Percentiles rank a stretch among this genome's conserved stretches.
Conservation (phyloP, 495 filamentous ascomycete species). For the Achaetomiella virescens region DNA sequence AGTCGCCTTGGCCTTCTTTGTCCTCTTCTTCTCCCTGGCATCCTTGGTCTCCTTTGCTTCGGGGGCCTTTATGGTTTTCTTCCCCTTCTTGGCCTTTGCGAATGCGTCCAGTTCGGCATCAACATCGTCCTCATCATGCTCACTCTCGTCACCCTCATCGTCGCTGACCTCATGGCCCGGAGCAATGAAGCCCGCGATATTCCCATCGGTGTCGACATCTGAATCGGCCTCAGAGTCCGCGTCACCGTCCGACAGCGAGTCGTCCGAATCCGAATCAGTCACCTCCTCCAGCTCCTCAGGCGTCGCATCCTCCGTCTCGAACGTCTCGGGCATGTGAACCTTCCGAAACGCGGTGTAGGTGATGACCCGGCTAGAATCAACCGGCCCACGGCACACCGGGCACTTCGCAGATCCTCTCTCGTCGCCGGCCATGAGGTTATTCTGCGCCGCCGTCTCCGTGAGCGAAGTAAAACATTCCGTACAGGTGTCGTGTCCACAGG, state of each 20-base stretch:
- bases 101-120: slow-evolving; percentile 14
- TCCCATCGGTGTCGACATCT: slow-evolving; percentile 36
- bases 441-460: slow-evolving; percentile 47
- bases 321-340: slow-evolving; percentile 55
- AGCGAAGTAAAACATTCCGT: slow-evolving; percentile 71
- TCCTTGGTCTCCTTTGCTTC: slow-evolving; percentile 7
- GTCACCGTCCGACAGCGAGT: slow-evolving; percentile 15
- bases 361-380: slow-evolving; percentile 64
- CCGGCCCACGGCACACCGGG: slow-evolving; percentile 63
- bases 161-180: slow-evolving; percentile 41
- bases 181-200: slow-evolving; percentile 55
- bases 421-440: slow-evolving; percentile 51
- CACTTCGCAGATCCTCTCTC: slow-evolving; percentile 59
- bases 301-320: neutral
- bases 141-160: slow-evolving; percentile 21
- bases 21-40: slow-evolving; percentile 7
- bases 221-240: slow-evolving; percentile 25
- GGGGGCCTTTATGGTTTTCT: neutral
- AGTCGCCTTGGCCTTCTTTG: slow-evolving; percentile 17
- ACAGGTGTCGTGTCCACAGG: slow-evolving; percentile 82
- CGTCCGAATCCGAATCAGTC: slow-evolving; percentile 29
- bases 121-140: slow-evolving; percentile 1
- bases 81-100: slow-evolving; percentile 17
- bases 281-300: neutral
- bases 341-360: slow-evolving; percentile 68